Base-by-base conservation (phyloP, 1,284 basidiomycete genomes). In the Boletus smithii region DNA sequence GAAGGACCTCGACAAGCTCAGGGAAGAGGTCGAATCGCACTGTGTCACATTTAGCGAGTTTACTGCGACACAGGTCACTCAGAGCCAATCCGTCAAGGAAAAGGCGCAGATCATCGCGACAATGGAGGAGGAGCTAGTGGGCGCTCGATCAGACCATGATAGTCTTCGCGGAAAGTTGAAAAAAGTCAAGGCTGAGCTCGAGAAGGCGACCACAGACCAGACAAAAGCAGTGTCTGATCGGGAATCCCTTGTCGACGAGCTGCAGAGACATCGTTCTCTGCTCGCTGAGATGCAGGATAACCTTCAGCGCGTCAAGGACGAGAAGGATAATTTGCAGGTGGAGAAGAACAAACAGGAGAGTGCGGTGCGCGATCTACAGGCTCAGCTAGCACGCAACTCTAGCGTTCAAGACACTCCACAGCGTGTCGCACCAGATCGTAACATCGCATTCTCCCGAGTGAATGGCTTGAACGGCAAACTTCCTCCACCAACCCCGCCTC, bases 401-500 rank as follows among this genome's bases (percentile, higher is more conserved):
- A 75, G 78, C 17, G 69, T 74, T 34, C 61, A 51, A 16, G 63
- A 65, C 4, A 44, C 44, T 18, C 73, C 74, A 50, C 66, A 68
- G 44, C 74, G 80, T 44, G 70, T 73, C 35, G 54, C 64, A n/a
- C 69, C 74, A 17, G 83, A 84, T 42, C 79, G 84, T 18, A 73
- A 67, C 35, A 61, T 79, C 32, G 69, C 79, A 6, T 81, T 78
- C 59, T 72, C 75, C 34, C 77, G 85, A 50, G 67, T 75, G 39
- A 77, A 77, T 48, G 78, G 77, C 24, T 66, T 85, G 46, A 78
- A 83, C 29, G 71, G 80, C 57, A 94, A 94, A 65, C 77, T 89
- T 22, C 92, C 92, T 20, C 92, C 92, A 17, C 87, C 88, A 0
- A 90, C 88, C 0, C 92, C 92, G 1, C 91, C 93, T 18, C 93